These are phyloP conservation scores for Phytophthora ramorum DNA, from an alignment of 352 stramenopile species.

Conservation along the genomic window DNA sequence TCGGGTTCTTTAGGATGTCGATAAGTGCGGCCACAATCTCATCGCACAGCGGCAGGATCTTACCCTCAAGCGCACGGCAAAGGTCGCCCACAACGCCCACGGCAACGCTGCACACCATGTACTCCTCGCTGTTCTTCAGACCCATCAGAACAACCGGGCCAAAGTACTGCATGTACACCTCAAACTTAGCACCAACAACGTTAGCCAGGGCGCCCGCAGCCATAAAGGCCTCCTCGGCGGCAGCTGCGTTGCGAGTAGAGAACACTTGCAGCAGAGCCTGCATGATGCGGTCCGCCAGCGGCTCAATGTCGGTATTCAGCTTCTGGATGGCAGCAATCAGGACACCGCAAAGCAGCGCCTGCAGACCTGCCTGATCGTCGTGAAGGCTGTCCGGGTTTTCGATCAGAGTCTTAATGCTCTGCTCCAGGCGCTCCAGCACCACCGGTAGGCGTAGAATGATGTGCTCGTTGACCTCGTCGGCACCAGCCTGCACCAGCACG, in stretches of 20 bases:
- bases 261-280: conserved; percentile 95
- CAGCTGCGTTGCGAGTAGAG: conserved; percentile 92
- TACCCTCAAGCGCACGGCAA: conserved; percentile 91
- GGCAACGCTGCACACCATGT: conserved; percentile 96
- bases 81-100: conserved; percentile 96
- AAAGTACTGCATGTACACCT: conserved; percentile 97
- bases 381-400: conserved; percentile 80
- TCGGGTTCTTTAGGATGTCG: conserved; percentile 95
- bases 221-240: conserved; percentile 97
- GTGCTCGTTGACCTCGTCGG: conserved; percentile 78
- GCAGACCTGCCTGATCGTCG: conserved; percentile 75
- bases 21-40: conserved; percentile 95
- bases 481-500: conserved; percentile 91
- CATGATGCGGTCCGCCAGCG: conserved; percentile 95
- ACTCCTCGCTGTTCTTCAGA: conserved; percentile 95
- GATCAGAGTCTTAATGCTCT: conserved; percentile 67
- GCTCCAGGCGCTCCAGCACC: conserved; percentile 80
- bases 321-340: conserved; percentile 95
- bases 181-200: conserved; percentile 92
- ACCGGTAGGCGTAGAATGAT: conserved; percentile 83
- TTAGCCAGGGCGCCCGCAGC: conserved; percentile 94
- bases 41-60: conserved; percentile 94
- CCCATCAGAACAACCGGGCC: conserved; percentile 92
- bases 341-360: conserved; percentile 91
- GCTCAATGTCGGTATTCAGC: conserved; percentile 87